A percentile compares a stretch with the other conserved stretches of the same genome.
These are phyloP conservation scores for Syzygium syzygioides DNA, from an alignment of 441 rosid genomes.

Conservation along the genomic window DNA sequence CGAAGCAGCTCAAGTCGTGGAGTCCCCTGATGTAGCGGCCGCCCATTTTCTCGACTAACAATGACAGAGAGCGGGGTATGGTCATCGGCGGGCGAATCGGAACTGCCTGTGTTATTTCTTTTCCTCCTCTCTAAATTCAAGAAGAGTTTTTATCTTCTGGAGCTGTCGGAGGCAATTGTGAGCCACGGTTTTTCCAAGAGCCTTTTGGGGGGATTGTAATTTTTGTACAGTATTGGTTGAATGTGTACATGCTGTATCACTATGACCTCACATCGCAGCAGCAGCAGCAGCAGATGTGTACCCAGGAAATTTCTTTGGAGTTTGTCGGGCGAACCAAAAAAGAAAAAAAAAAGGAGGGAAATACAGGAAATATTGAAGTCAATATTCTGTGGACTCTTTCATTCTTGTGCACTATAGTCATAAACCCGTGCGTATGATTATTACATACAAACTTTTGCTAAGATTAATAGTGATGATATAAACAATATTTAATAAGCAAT, in stretches of 20 bases:
- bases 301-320: neutral
- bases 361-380: neutral
- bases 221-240: constrained; percentile 36
- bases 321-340: neutral
- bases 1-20: constrained; percentile 37
- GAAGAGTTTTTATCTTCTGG: neutral
- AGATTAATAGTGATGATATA: neutral
- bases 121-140: neutral
- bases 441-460: neutral
- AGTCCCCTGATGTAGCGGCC: constrained; percentile 25
- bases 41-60: constrained; percentile 25
- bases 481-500: neutral
- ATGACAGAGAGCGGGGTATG: neutral
- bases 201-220: constrained; percentile 16
- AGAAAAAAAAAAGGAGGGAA: neutral
- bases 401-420: neutral
- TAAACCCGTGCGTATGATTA: neutral
- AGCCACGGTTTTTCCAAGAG: constrained; percentile 14
- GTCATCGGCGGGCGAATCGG: neutral
- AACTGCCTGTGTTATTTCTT: neutral
- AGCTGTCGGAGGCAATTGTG: neutral
- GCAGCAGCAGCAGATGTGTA: neutral
- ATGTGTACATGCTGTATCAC: constrained; percentile 41
- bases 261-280: constrained; percentile 18
- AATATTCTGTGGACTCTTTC: neutral